Percentiles rank a stretch among this genome's conserved stretches.
Conservation (phyloP, 306 rosid species). For the Begonia loranthoides region DNA sequence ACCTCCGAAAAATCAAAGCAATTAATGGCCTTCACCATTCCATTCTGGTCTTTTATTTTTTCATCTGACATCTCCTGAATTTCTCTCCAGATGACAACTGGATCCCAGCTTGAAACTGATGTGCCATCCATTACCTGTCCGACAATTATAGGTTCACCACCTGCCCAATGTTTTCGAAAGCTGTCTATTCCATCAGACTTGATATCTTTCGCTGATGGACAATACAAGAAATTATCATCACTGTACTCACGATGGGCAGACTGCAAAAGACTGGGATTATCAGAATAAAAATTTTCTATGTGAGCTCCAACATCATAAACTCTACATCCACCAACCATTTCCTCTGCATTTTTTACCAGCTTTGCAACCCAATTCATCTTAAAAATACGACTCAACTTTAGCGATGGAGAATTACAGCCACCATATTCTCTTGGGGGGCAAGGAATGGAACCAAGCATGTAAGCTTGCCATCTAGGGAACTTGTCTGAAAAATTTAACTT, state of each 20-base stretch:
- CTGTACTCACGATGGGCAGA: slow-evolving; percentile 47
- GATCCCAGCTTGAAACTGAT: slow-evolving; percentile 77
- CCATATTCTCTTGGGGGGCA: slow-evolving; percentile 89
- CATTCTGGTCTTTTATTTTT: slow-evolving; percentile 53
- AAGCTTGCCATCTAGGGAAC: slow-evolving; percentile 69
- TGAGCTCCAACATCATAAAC: slow-evolving; percentile 20
- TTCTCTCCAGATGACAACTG: slow-evolving; percentile 72
- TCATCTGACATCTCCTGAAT: slow-evolving; percentile 61
- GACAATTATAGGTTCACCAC: slow-evolving; percentile 65
- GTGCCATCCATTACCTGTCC: slow-evolving; percentile 75
- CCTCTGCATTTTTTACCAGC: slow-evolving; percentile 91
- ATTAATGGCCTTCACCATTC: slow-evolving; percentile 65
- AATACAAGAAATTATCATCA: slow-evolving; percentile 52
- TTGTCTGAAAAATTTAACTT: slow-evolving; percentile 34
- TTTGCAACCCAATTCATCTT: slow-evolving; percentile 99
- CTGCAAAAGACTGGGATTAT: slow-evolving; percentile 34
- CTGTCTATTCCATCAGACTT: slow-evolving; percentile 54
- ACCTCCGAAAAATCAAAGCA: slow-evolving; percentile 88
- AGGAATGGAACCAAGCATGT: slow-evolving; percentile 55
- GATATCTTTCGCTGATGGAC: slow-evolving; percentile 57
- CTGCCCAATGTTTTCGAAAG: slow-evolving; percentile 84
- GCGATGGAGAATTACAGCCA: slow-evolving; percentile 65
- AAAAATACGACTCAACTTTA: slow-evolving; percentile 79
- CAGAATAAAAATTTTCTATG: slow-evolving; percentile 20
- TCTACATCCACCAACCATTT: slow-evolving; percentile 89